Evolutionary conservation across 345 rosid genomes (phyloP), one percentile per base, ranked within the genome.

Genomic region (Gossypium sturtianum): DNA sequence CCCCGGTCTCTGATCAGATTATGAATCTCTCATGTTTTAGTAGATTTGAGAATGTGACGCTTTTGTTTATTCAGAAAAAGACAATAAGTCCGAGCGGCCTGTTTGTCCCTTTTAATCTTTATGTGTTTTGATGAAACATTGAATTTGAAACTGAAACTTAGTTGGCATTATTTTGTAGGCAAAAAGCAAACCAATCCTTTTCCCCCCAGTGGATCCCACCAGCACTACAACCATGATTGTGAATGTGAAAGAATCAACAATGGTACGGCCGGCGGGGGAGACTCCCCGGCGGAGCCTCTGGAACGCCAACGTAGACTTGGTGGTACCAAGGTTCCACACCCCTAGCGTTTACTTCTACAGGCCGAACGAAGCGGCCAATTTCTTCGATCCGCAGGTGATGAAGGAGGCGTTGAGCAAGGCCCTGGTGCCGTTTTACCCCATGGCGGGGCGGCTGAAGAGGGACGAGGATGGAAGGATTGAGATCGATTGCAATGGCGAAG

Each of bases 331-430:
- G 59, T 89, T 93, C 82, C 98, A 93, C 79, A 91, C 97, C 29
- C 96, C 96, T 0, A 94, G 97, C 76, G 98, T 94, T 19, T 94
- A 94, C 86, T 92, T 94, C 84, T 94, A 92, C 81, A 71, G 97
- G 72, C 91, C 97, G 17, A 83, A 85, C 0, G 89, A 89, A 3
- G 81, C 87, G 9, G 19, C 85, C 44, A 82, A 88, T 75, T 94
- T 89, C 87, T 94, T 94, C 58, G 90, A 92, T 44, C 80, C 91
- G 1, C 61, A 68, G 63, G 79, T 86, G 49, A 79, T 94, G 73
- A 91, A 89, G 83, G 88, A 78, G 23, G 93, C 93, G 5, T 87
- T 94, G 34, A 74, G 89, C 76, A 89, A 85, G 88, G 93, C 91
- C 4, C 85, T 94, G 6, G 89, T 92, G 67, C 91, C 89, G 17